A percentile compares a stretch with the other conserved stretches of the same genome.
These are phyloP conservation scores for Trichoderma polysporum DNA, from an alignment of 2,329 filamentous ascomycete genomes.

Conservation along the genomic window DNA sequence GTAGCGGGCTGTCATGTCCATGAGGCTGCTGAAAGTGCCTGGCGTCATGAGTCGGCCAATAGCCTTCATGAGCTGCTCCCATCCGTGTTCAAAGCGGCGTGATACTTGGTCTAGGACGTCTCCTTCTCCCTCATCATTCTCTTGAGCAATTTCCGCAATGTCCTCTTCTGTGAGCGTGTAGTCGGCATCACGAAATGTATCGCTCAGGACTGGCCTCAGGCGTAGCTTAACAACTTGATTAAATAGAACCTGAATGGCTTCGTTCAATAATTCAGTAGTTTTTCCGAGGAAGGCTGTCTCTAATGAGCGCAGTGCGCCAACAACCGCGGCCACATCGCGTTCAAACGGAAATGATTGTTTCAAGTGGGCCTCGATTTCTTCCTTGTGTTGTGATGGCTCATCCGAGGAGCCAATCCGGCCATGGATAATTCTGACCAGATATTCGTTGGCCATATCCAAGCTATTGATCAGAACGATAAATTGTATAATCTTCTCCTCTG, in stretches of 20 bases:
- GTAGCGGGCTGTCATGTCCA: slow-evolving; percentile 71
- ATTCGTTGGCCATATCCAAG: slow-evolving; percentile 87
- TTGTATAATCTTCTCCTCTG: slow-evolving; percentile 81
- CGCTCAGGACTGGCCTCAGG: slow-evolving; percentile 77
- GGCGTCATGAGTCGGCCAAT: slow-evolving; percentile 81
- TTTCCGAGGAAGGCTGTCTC: slow-evolving; percentile 73
- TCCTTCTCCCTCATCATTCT: slow-evolving; percentile 55
- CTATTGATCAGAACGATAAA: slow-evolving; percentile 96
- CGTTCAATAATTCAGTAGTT: slow-evolving; percentile 75
- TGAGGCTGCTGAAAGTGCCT: slow-evolving; percentile 71
- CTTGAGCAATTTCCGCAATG: slow-evolving; percentile 53
- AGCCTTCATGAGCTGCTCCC: slow-evolving; percentile 82
- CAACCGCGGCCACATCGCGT: slow-evolving; percentile 69
- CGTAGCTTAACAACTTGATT: slow-evolving; percentile 83
- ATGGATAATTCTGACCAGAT: slow-evolving; percentile 80
- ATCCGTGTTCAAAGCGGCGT: slow-evolving; percentile 77
- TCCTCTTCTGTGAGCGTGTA: slow-evolving; percentile 70
- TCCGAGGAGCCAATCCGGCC: slow-evolving; percentile 56
- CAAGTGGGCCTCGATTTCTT: slow-evolving; percentile 46
- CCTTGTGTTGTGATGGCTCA: slow-evolving; percentile 36
- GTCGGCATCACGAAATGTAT: slow-evolving; percentile 89
- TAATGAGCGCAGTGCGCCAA: slow-evolving; percentile 65
- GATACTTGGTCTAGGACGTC: slow-evolving; percentile 66
- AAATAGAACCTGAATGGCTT: slow-evolving; percentile 83
- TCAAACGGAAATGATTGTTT: slow-evolving; percentile 75